Evolutionary conservation across 441 rosid species (phyloP), one percentile per base, ranked within the genome.

Genomic region (Bruguiera hainesii): DNA sequence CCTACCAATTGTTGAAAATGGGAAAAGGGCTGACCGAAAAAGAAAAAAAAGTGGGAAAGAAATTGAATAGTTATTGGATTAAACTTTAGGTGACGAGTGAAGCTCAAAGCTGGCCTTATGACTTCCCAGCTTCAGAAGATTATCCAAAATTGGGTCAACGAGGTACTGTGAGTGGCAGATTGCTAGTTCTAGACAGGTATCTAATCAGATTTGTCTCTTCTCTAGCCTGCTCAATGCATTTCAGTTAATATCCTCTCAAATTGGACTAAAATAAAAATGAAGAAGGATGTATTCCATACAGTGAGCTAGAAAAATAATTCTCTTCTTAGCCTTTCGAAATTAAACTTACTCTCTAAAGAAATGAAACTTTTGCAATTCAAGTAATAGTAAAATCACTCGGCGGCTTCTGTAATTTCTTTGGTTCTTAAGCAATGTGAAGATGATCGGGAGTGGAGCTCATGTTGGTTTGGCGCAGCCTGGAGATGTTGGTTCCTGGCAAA

Each of bases 401-500:
- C 16, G 10, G 7, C 23, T 23, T 23, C 28, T 9, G 30, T 7
- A 19, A n/a, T 19, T 68, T 37, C 28, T 4, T 53, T 85, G 96
- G 75, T 76, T 48, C 30, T 60, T 76, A n/a, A 72, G 80, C 42
- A 63, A 79, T 21, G 78, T 70, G 3, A 23, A 48, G 21, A 59
- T 84, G 63, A 52, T 79, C 0, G 94, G 85, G 67, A 70, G 62
- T 20, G 86, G 84, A 60, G 87, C 89, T 46, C 82, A 78, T 46
- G 80, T 89, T 25, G 97, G 98, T 23, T 65, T 93, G 71, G 89
- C 96, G 39, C 70, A 87, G 1, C 87, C 85, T 0, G 98, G 96
- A 65, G 93, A 85, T 3, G 77, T 52, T 59, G 98, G 97, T 35
- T 87, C 96, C 15, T 93, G 98, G 97, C 94, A 90, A 75, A 63